These are phyloP conservation scores for Talaromyces pinophilus DNA, from an alignment of 2,329 filamentous ascomycete genomes.

Conservation along the genomic window DNA sequence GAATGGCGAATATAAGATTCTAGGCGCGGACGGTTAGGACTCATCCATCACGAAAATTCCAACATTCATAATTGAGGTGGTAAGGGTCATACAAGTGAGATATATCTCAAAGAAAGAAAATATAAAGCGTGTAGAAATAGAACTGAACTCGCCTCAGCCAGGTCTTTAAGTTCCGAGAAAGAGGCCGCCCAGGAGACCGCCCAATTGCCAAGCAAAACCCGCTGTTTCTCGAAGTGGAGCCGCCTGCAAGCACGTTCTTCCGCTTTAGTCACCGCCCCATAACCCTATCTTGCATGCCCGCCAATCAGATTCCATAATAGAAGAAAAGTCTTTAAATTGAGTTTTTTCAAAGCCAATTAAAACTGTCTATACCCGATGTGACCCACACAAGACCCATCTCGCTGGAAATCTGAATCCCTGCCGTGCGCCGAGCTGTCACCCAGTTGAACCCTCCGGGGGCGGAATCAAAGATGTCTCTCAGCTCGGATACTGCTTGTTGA, in stretches of 20 bases:
- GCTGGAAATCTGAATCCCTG: neutral
- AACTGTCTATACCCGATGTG: neutral
- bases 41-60: neutral
- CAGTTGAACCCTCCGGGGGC: neutral
- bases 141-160: neutral
- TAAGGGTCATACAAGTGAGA: neutral
- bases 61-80: neutral
- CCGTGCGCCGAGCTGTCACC: neutral
- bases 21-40: neutral
- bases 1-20: neutral
- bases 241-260: neutral
- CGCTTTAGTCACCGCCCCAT: neutral
- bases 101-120: neutral
- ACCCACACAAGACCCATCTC: neutral
- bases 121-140: neutral
- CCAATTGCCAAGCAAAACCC: neutral
- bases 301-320: neutral
- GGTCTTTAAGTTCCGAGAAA: neutral
- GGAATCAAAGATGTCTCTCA: neutral
- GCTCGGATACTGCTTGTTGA: neutral
- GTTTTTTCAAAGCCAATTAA: neutral
- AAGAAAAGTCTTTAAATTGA: neutral
- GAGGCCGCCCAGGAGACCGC: neutral
- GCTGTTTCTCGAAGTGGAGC: slow-evolving; percentile 1
- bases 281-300: neutral